Conservation (phyloP, 805 yeast species). For the Pichia exigua region DNA sequence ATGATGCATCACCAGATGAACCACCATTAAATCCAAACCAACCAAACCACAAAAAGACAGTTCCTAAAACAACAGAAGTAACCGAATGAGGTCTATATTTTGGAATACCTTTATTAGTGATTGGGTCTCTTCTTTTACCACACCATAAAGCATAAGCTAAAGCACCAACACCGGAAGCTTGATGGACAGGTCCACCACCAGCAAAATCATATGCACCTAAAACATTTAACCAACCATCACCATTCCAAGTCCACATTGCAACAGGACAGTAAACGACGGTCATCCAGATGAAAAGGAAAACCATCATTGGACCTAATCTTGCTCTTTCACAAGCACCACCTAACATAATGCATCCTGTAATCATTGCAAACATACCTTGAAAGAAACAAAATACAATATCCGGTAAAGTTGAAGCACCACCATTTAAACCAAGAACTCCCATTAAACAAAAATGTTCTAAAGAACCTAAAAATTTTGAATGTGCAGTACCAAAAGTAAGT, state of each 20-base stretch:
- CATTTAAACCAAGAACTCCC: constrained; percentile 76
- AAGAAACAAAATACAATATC: constrained; percentile 83
- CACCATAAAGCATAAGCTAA: constrained; percentile 84
- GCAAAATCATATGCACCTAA: constrained; percentile 93
- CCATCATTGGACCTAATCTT: constrained; percentile 92
- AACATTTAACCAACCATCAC: constrained; percentile 77
- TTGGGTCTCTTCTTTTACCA: constrained; percentile 87
- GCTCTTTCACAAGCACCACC: constrained; percentile 99
- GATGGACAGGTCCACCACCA: constrained; percentile 98
- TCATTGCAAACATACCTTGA: constrained; percentile 96
- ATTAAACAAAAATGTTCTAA: constrained; percentile 72
- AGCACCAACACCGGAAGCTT: constrained; percentile 90
- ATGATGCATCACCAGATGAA: constrained; percentile 86
- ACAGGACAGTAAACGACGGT: constrained; percentile 93
- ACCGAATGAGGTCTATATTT: constrained; percentile 93
- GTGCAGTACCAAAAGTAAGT: constrained; percentile 53
- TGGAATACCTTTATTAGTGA: constrained; percentile 62
- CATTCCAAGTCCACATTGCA: constrained; percentile 98
- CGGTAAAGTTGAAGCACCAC: constrained; percentile 64
- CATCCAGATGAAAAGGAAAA: constrained; percentile 88
- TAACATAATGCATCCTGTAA: constrained; percentile 86
- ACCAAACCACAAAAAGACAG: constrained; percentile 94
- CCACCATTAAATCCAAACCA: constrained; percentile 99
- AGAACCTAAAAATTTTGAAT: constrained; percentile 68
- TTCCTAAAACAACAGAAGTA: constrained; percentile 83